These are phyloP conservation scores for Amaranthus palmeri DNA, from an alignment of 148 eudicot species.

Conservation along the genomic window DNA sequence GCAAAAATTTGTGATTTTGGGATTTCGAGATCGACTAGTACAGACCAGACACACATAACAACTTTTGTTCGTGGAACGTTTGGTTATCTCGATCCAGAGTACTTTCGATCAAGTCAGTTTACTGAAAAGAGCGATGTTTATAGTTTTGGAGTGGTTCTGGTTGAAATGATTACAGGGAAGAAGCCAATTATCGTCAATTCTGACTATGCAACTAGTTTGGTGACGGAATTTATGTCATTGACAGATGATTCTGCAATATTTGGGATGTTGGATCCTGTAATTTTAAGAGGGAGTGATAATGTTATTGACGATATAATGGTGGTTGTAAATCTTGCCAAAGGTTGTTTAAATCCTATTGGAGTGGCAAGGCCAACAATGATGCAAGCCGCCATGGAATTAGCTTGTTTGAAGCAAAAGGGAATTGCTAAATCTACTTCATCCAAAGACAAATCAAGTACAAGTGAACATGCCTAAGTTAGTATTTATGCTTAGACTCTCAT, in stretches of 20 bases:
- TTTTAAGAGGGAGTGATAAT: slow-evolving; percentile 7
- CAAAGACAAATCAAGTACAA: too few species aligned
- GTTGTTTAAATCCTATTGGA: background rate
- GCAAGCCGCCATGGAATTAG: slow-evolving; percentile 6
- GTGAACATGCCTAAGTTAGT: too few species aligned
- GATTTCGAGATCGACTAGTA: background rate
- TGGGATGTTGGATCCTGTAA: too few species aligned
- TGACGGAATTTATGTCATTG: background rate
- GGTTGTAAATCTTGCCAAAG: slow-evolving; percentile 5
- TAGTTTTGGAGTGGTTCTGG: background rate
- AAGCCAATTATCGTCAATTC: background rate
- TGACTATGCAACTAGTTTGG: background rate
- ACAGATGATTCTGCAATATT: too few species aligned
- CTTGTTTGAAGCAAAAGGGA: background rate
- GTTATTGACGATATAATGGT: background rate
- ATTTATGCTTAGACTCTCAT: too few species aligned
- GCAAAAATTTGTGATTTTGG: background rate
- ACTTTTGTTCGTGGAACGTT: background rate
- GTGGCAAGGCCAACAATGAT: slow-evolving; percentile 12
- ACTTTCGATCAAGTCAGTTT: background rate
- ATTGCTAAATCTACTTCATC: background rate
- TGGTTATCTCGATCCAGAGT: background rate
- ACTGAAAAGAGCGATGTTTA: too few species aligned
- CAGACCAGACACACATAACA: background rate
- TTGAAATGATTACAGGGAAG: background rate